phyloP scores from a whole-genome alignment of 768 basidiomycete species.

The Pisolithus microcarpus region DNA sequence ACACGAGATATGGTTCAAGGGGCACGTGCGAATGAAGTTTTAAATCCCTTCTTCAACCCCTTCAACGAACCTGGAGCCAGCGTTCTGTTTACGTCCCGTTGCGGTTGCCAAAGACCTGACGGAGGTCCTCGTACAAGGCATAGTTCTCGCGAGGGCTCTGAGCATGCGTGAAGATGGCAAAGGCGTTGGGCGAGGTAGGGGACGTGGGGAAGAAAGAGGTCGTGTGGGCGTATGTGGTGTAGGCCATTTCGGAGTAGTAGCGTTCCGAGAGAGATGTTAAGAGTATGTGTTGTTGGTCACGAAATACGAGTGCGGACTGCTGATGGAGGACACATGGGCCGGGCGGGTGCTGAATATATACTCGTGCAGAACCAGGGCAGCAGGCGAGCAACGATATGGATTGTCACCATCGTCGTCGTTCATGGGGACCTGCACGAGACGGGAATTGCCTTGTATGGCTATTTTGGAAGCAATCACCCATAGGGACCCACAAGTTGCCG shows the following conservation, averaged over 20 bases:
- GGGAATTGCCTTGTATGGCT: conserved; percentile 5
- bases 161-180: conserved; percentile 30
- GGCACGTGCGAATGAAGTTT: neutral
- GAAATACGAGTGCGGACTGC: neutral
- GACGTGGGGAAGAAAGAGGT: conserved; percentile 19
- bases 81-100: conserved; percentile 9
- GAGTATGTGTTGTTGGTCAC: conserved; percentile 2
- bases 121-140: conserved; percentile 33
- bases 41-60: conserved; percentile 9
- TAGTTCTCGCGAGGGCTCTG: conserved; percentile 35
- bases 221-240: conserved; percentile 19
- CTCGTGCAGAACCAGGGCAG: conserved; percentile 1
- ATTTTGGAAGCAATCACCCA: neutral
- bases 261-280: neutral
- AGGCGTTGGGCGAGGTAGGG: conserved; percentile 25
- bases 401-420: neutral
- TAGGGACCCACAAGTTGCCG: conserved; percentile 1
- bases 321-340: neutral
- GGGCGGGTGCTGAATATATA: conserved; percentile 5
- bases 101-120: conserved; percentile 16
- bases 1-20: neutral
- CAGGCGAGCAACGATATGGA: neutral
- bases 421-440: neutral
- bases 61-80: conserved; percentile 3
- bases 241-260: conserved; percentile 20